These are phyloP conservation scores for Annona squamosa DNA, from an alignment of 164 flowering plant genomes.

Conservation along the genomic window DNA sequence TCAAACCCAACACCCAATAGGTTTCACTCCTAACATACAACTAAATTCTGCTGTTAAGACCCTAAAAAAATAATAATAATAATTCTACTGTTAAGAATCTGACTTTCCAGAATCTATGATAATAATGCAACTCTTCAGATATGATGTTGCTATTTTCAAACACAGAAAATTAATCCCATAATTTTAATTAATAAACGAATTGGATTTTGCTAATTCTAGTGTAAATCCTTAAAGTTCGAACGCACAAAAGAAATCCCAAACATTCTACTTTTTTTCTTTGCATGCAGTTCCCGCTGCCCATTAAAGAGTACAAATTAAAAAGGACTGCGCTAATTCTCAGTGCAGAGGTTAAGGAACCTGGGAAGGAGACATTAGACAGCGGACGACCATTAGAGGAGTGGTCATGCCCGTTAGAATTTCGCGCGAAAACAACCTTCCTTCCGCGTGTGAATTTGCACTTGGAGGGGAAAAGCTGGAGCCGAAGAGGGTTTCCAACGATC, in stretches of 20 bases:
- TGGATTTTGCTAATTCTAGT: background rate
- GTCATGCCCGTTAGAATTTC: slow-evolving; percentile 26
- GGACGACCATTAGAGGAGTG: slow-evolving; percentile 22
- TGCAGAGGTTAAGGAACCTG: slow-evolving; percentile 30
- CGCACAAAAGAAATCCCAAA: background rate
- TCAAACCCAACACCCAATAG: background rate
- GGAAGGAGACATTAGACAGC: slow-evolving; percentile 17
- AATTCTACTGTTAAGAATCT: too few species aligned
- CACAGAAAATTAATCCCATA: background rate
- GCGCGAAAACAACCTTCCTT: slow-evolving; percentile 32
- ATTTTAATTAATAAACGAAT: background rate
- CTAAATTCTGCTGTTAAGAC: too few species aligned
- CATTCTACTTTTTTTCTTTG: too few species aligned
- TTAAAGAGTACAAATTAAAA: too few species aligned
- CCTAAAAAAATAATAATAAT: too few species aligned
- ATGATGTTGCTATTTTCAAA: too few species aligned
- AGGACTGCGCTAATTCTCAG: too few species aligned
- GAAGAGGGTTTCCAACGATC: slow-evolving; percentile 15
- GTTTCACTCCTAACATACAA: too few species aligned
- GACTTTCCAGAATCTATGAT: too few species aligned
- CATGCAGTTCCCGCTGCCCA: too few species aligned
- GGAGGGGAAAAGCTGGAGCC: slow-evolving; percentile 8
- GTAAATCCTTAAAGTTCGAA: background rate
- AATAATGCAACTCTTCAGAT: too few species aligned
- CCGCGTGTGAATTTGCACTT: slow-evolving; percentile 11